Percentiles rank a stretch among this genome's conserved stretches.
Evolutionary conservation across 345 rosid genomes (phyloP).

Genomic region (Populus pruinosa): DNA sequence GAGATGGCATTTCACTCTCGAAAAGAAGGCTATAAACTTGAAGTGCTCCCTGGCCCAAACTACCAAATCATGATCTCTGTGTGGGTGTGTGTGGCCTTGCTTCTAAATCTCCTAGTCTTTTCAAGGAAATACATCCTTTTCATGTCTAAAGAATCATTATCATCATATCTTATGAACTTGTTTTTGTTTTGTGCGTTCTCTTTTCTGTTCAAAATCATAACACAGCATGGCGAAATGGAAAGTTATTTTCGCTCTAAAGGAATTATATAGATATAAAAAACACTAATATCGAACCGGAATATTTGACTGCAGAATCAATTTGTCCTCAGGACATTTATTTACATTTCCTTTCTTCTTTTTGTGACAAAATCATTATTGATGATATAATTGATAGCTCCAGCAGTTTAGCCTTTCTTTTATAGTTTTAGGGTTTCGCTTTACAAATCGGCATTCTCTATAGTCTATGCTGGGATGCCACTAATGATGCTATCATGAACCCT

Average conservation of each 20-base stretch:
- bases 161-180: neutral
- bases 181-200: neutral
- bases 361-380: neutral
- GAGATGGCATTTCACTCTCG: neutral
- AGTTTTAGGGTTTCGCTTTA: neutral
- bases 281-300: neutral
- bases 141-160: neutral
- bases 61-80: too few relatives aligned
- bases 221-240: neutral
- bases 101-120: neutral
- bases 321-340: neutral
- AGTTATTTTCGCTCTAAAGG: neutral
- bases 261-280: neutral
- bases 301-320: neutral
- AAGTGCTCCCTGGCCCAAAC: too few relatives aligned
- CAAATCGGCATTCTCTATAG: neutral
- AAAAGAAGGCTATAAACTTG: neutral
- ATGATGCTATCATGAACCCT: constrained; percentile 25
- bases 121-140: neutral
- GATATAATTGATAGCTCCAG: neutral
- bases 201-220: neutral
- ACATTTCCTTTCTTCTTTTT: neutral
- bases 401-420: too few relatives aligned
- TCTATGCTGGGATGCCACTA: constrained; percentile 13
- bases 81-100: too few relatives aligned